phyloP scores from a whole-genome alignment of 2,329 filamentous ascomycete species.

The Fusarium avenaceum region DNA sequence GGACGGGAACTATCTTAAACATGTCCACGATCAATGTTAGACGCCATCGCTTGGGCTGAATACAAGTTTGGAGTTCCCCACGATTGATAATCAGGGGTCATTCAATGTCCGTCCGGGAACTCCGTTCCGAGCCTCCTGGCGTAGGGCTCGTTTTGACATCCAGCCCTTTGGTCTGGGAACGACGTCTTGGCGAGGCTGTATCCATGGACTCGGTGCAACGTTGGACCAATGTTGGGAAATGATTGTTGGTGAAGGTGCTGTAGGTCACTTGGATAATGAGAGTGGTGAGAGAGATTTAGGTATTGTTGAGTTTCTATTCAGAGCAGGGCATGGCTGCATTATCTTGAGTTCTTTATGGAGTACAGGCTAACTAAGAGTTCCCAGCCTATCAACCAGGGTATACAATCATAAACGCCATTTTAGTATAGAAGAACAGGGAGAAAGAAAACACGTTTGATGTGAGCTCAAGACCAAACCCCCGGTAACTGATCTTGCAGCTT shows the following conservation, averaged over 20 bases:
- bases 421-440: slow-evolving; percentile 2
- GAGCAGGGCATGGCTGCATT: slow-evolving; percentile 39
- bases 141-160: background rate
- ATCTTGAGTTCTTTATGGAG: slow-evolving; percentile 18
- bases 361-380: slow-evolving; percentile 13
- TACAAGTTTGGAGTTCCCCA: background rate
- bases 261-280: slow-evolving; percentile 11
- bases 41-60: slow-evolving; percentile 25
- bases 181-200: background rate
- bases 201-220: slow-evolving; percentile 18
- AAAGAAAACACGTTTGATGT: slow-evolving; percentile 6
- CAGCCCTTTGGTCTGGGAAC: slow-evolving; percentile 3
- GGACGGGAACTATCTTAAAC: slow-evolving; percentile 7
- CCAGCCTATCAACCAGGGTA: slow-evolving; percentile 45
- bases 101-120: slow-evolving; percentile 3
- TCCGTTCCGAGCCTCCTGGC: background rate
- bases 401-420: slow-evolving; percentile 38
- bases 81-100: slow-evolving; percentile 6
- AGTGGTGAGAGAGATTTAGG: background rate
- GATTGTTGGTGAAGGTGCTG: slow-evolving; percentile 4
- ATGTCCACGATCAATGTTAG: background rate
- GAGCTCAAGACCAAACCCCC: slow-evolving; percentile 4
- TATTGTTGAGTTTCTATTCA: slow-evolving; percentile 20
- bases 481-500: background rate
- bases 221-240: background rate